phyloP scores from a whole-genome alignment of 108 stramenopile species.

The Discostella pseudostelligera region DNA sequence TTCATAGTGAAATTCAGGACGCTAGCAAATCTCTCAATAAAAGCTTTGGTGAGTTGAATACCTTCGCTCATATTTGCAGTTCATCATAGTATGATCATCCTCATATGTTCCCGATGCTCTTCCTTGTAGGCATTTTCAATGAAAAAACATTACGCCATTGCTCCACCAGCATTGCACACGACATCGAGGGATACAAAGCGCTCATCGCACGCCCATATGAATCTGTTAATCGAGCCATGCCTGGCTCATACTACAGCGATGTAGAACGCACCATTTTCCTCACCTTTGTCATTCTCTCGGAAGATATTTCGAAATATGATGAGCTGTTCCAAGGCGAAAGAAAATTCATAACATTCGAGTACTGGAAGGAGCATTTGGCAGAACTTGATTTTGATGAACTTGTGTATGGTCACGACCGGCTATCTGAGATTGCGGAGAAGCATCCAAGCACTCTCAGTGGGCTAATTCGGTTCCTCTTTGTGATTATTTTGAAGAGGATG shows the following conservation, averaged over 20 bases:
- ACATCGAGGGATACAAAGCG: conserved; percentile 57
- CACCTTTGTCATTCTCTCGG: conserved; percentile 51
- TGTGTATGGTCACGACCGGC: conserved; percentile 51
- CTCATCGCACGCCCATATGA: conserved; percentile 62
- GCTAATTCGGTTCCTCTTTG: conserved; percentile 48
- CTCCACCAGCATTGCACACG: conserved; percentile 49
- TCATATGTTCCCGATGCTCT: neutral
- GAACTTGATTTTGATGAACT: conserved; percentile 58
- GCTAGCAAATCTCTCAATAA: conserved; percentile 58
- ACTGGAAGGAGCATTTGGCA: conserved; percentile 41
- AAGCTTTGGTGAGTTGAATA: conserved; percentile 41
- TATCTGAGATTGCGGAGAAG: conserved; percentile 53
- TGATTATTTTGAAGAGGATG: conserved; percentile 55
- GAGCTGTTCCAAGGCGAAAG: conserved; percentile 55
- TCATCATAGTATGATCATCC: neutral
- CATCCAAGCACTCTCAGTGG: conserved; percentile 45
- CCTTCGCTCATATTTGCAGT: neutral
- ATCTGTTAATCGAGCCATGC: conserved; percentile 60
- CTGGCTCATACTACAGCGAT: conserved; percentile 59
- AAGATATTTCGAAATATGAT: conserved; percentile 54
- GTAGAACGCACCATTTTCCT: conserved; percentile 57
- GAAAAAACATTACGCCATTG: conserved; percentile 59
- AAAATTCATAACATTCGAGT: conserved; percentile 59
- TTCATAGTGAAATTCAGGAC: conserved; percentile 52
- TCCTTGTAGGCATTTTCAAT: conserved; percentile 49